Evolutionary conservation across 2,329 filamentous ascomycete species (phyloP).

Genomic region (Cadophora luteo-olivacea): DNA sequence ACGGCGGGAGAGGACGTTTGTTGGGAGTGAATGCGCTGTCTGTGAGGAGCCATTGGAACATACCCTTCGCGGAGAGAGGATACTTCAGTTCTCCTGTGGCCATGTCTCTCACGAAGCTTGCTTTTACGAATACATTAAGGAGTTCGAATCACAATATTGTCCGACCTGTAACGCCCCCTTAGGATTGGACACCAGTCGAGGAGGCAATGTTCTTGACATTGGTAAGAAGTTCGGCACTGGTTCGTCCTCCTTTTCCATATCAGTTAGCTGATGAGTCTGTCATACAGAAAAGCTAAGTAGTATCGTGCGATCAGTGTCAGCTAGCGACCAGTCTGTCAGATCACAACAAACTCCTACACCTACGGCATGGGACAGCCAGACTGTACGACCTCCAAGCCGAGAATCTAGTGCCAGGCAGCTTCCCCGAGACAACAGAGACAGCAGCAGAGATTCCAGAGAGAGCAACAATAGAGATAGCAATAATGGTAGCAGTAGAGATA

Average conservation of each 20-base stretch:
- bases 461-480: slow-evolving; percentile 43
- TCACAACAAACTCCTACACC: slow-evolving; percentile 62
- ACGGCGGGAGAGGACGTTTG: slow-evolving; percentile 90
- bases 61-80: slow-evolving; percentile 89
- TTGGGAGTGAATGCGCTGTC: slow-evolving; percentile 92
- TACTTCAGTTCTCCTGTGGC: slow-evolving; percentile 94
- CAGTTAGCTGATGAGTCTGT: slow-evolving; percentile 34
- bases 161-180: slow-evolving; percentile 92
- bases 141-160: slow-evolving; percentile 92
- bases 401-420: slow-evolving; percentile 46
- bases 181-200: slow-evolving; percentile 87
- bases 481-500: slow-evolving; percentile 42
- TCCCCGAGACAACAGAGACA: slow-evolving; percentile 47
- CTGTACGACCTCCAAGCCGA: slow-evolving; percentile 60
- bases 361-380: slow-evolving; percentile 71
- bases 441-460: slow-evolving; percentile 42
- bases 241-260: slow-evolving; percentile 40
- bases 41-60: slow-evolving; percentile 97
- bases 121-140: slow-evolving; percentile 98
- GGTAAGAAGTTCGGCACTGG: slow-evolving; percentile 59
- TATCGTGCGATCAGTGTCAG: slow-evolving; percentile 83
- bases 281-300: slow-evolving; percentile 87
- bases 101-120: slow-evolving; percentile 98
- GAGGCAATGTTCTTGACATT: slow-evolving; percentile 90
- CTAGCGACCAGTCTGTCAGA: slow-evolving; percentile 57